Evolutionary conservation across 345 rosid species (phyloP).

Genomic region (Euphorbia peplus): DNA sequence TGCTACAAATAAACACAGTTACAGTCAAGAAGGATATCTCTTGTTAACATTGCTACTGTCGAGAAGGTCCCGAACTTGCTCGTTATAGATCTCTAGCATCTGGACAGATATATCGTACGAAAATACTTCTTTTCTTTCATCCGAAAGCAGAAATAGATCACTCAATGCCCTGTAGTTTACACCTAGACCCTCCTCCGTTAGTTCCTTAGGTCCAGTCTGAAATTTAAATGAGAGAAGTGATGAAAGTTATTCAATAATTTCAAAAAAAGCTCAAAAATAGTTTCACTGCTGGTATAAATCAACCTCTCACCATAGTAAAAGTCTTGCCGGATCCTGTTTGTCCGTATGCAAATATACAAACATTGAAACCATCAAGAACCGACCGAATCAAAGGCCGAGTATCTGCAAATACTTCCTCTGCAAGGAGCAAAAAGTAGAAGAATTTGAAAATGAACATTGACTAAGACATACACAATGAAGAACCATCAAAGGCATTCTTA

Average conservation of each 20-base stretch:
- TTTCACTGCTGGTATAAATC: background rate
- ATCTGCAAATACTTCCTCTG: conserved; percentile 35
- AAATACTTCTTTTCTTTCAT: conserved; percentile 30
- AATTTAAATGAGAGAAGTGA: conserved; percentile 19
- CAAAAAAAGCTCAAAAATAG: background rate
- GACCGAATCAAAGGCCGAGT: conserved; percentile 37
- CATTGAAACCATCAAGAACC: conserved; percentile 35
- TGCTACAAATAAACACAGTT: conserved; percentile 3
- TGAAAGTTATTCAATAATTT: conserved; percentile 4
- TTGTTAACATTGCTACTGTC: conserved; percentile 21
- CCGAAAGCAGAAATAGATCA: conserved; percentile 32
- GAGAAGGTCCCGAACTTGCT: conserved; percentile 35
- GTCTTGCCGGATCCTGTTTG: conserved; percentile 39
- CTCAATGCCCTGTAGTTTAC: conserved; percentile 38
- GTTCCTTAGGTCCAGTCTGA: conserved; percentile 32
- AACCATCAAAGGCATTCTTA: background rate
- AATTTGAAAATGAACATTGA: background rate
- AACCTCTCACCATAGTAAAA: conserved; percentile 30
- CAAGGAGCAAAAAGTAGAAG: background rate
- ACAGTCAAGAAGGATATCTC: conserved; percentile 32
- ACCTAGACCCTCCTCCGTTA: conserved; percentile 29
- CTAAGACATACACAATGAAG: background rate
- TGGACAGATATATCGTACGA: conserved; percentile 31
- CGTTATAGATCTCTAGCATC: conserved; percentile 36
- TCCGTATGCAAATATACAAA: conserved; percentile 37